Base-by-base conservation (phyloP, 2,329 filamentous ascomycete genomes). In the Fragosphaeria purpurea region DNA sequence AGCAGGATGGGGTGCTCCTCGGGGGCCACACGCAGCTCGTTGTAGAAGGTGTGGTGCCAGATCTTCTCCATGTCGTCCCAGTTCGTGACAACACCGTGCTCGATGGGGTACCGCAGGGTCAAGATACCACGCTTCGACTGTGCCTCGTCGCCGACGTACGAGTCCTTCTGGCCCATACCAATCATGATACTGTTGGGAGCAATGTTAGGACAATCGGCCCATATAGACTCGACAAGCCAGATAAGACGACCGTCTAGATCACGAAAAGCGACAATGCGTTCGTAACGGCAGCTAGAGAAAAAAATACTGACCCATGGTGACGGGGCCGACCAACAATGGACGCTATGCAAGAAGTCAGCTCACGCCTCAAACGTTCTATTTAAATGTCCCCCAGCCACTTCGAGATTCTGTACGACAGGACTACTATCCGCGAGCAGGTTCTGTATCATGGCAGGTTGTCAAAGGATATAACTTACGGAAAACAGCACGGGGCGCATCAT, bases 31-130 rank as follows among this genome's bases (percentile, higher is more conserved):
- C 93, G 91, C 70, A 98, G 83, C 82, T 98, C 93, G 79, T 98
- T 98, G 88, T 97, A 98, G 83, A 98, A 98, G 70, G 93, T 97
- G 88, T 98, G 93, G 76, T 98, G 93, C 93, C 93, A 98, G 67
- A 98, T 97, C 86, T 97, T 97, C 82, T 97, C 93, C 93, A 97
- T 97, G 75, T 97, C 93, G 74, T 98, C 93, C 93, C 93, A 98
- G 88, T 97, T 97, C 79, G 93, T 98, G 71, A 98, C 93, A 67
- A 98, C 93, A 93, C 93, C 93, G 85, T 98, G 93, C 83, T 98
- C 93, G 72, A 98, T 98, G 70, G 93, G 93, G 79, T 98, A 98
- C 80, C 93, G 86, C 71, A 98, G 83, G 59, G 91, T 97, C 65
- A 98, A 84, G 78, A 98, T 97, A 95, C 93, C 93, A 93, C 93